Evolutionary conservation across 2,329 filamentous ascomycete species (phyloP), one percentile per base, ranked within the genome.

Genomic region (Aspergillus sp.): DNA sequence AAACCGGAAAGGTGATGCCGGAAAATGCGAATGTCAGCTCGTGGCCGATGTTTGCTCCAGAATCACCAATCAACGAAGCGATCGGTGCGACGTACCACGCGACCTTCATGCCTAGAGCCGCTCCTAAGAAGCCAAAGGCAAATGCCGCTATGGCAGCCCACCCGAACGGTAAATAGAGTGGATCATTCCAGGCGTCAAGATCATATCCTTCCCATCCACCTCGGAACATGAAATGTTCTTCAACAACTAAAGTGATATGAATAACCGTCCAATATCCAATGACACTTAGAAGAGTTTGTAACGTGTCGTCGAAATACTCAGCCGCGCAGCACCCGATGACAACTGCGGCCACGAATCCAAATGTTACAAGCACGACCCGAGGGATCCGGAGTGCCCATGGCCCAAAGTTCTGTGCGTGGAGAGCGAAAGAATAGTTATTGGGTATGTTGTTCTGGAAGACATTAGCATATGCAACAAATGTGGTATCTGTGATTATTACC

Each of bases 231-330:
- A 74, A 48, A 60, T 74, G 71, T 51, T 74, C 73, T 41, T 71
- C 67, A 13, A 67, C 62, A 7, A 75, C 68, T 5, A 75, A 56
- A 2, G 70, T 67, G 48, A 74, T 64, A 32, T 72, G 72, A 12
- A 73, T 73, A 0, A 78, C 79, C 53, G 76, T 78, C 77, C 78
- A 81, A 65, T 81, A 82, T 9, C 79, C 80, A 3, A 82, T 73
- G 22, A 81, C 70, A 13, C 74, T 74, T 2, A 81, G 62, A 61
- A 82, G 78, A 49, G 80, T 78, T 61, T 79, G 66, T 13, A 82
- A 64, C 75, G 74, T 62, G 49, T 63, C 63, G 22, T 60, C 39
- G 41, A 73, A 71, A 58, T 69, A 73, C 13, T 61, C 62, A 2
- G 71, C 68, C 2, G 71, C 71, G 45, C 66, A 71, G 49, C 71